These are phyloP conservation scores for Camelina laxa DNA, from an alignment of 345 rosid species.

Conservation along the genomic window DNA sequence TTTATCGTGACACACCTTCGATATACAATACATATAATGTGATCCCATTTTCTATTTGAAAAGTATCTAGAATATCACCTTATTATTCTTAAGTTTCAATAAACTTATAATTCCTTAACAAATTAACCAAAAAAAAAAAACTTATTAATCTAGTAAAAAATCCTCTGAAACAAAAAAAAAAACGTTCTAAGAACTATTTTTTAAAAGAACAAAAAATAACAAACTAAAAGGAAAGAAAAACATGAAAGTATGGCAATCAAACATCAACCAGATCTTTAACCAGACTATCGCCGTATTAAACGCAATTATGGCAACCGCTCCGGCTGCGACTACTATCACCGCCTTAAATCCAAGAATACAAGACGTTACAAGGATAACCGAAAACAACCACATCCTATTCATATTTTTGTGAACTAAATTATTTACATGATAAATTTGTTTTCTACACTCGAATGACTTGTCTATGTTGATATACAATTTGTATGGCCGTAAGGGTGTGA, in stretches of 20 bases:
- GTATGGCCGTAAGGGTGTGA: slow-evolving; percentile 1
- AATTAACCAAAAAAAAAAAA: too few relatives aligned
- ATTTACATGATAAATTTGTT: slow-evolving; percentile 10
- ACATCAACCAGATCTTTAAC: slow-evolving; percentile 24
- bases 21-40: background rate
- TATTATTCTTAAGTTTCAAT: background rate
- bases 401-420: background rate
- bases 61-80: background rate
- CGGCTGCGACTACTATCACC: slow-evolving; percentile 10
- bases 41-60: background rate
- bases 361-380: slow-evolving; percentile 17
- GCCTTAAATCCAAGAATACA: slow-evolving; percentile 31
- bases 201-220: background rate
- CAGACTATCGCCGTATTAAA: slow-evolving; percentile 27
- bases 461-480: background rate
- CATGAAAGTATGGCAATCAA: slow-evolving; percentile 24
- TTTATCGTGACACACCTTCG: background rate
- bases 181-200: background rate
- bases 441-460: slow-evolving; percentile 4
- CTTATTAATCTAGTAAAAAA: background rate
- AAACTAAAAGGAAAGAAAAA: slow-evolving; percentile 24
- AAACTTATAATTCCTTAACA: background rate
- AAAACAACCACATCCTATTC: slow-evolving; percentile 12
- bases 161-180: background rate
- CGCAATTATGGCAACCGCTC: slow-evolving; percentile 4